Base-by-base conservation (phyloP, 2,329 filamentous ascomycete species). In the Trichoderma atrobrunneum region DNA sequence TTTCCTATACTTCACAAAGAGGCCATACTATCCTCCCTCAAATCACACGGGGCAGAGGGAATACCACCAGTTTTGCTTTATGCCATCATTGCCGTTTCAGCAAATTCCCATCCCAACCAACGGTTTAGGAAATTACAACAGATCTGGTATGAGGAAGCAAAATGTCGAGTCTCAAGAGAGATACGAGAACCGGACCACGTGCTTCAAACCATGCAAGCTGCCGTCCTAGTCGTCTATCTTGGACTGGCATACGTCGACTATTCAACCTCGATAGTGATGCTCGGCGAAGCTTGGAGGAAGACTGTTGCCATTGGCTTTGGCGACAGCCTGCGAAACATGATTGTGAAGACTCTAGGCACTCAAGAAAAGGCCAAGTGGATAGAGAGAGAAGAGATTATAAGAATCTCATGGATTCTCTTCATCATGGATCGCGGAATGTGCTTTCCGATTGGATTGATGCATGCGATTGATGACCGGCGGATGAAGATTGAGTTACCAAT, bases 211-310 rank as follows among this genome's bases (percentile, higher is more conserved):
- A 56, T 78, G 5, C 74, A 77, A 30, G 73, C 76, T 5, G 75
- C 77, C 3, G 63, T 74, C 28, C 64, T 77, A 14, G 74, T 77
- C 12, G 70, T 76, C 14, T 76, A 76, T 24, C 74, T 77, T n/a
- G 65, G 75, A 3, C 66, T 75, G 7, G 60, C 76, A 2, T 26
- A 73, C 18, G 73, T 69, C 6, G 76, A 78, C 34, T 76, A 72
- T 57, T 66, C 75, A 1, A 62, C 71, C 4, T 70, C 75, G 3
- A 75, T 75, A 73, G 57, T 76, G 10, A 36, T 77, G 18, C 73
- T 78, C 1, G 74, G 74, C 5, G 74, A 78, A 30, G 76, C 75
- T 3, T 78, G 77, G 76, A 74, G 76, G 18, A 76, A 76, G 56
- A 75, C 75, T 6, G 75, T 76, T 18, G 72, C 73, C 11, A 72